These are phyloP conservation scores for Ustulina deusta DNA, from an alignment of 2,329 filamentous ascomycete species.

Conservation along the genomic window DNA sequence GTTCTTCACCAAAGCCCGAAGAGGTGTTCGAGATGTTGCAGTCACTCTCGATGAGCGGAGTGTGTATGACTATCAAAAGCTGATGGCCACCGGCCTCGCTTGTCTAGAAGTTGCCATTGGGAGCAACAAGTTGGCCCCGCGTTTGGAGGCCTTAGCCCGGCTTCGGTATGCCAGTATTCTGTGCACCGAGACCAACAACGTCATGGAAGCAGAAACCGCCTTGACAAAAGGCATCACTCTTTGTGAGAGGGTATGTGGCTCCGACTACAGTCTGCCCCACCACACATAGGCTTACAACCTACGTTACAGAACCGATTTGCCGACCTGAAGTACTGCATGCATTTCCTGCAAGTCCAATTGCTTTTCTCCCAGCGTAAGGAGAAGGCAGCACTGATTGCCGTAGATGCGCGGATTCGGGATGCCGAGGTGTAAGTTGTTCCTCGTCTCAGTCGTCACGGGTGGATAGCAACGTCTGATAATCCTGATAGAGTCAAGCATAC, in stretches of 20 bases:
- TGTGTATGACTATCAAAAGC: slow-evolving; percentile 75
- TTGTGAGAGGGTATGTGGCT: slow-evolving; percentile 69
- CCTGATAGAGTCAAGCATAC: slow-evolving; percentile 66
- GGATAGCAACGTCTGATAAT: slow-evolving; percentile 39
- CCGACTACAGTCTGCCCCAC: not conserved
- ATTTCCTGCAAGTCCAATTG: slow-evolving; percentile 77
- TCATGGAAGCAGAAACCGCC: slow-evolving; percentile 77
- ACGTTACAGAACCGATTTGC: slow-evolving; percentile 62
- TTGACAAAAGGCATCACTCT: slow-evolving; percentile 77
- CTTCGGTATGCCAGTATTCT: slow-evolving; percentile 78
- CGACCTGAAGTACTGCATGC: slow-evolving; percentile 82
- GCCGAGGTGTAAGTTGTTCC: slow-evolving; percentile 68
- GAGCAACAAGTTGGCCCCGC: slow-evolving; percentile 69
- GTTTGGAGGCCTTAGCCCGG: slow-evolving; percentile 75
- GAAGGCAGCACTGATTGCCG: slow-evolving; percentile 77
- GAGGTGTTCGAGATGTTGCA: slow-evolving; percentile 63
- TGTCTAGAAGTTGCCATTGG: slow-evolving; percentile 78
- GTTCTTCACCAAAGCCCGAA: slow-evolving; percentile 75
- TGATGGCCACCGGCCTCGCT: slow-evolving; percentile 77
- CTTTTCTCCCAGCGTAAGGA: slow-evolving; percentile 74
- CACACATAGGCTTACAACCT: slow-evolving; percentile 44
- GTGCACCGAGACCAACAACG: slow-evolving; percentile 80
- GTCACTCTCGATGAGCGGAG: slow-evolving; percentile 62
- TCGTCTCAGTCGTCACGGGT: slow-evolving; percentile 6
- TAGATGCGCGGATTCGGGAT: slow-evolving; percentile 77